Base-by-base conservation (phyloP, 805 yeast species). In the Ogataea kodamae region DNA sequence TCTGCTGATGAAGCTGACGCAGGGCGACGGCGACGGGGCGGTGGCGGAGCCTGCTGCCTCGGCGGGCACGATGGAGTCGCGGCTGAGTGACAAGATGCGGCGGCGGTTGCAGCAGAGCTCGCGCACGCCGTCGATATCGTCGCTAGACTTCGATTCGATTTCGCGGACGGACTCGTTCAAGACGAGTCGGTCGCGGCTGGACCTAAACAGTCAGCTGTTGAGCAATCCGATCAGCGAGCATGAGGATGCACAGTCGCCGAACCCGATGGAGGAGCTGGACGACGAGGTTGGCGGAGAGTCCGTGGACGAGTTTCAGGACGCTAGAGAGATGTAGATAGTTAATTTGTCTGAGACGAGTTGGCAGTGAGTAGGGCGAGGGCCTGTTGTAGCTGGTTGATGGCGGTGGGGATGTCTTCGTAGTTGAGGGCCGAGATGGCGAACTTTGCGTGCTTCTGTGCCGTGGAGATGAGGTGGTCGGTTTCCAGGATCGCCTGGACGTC, bases 351-450 rank as follows among this genome's bases (percentile, higher is more conserved):
- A n/a, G n/a, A n/a, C n/a, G n/a, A 23, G n/a, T 25, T 17, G 35
- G 39, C 57, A 33, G 46, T 52, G 31, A 74, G 49, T 22, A 77
- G 46, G 12, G 64, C 68, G 25, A 81, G 54, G 0, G 87, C 87
- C 16, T 64, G 53, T 11, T 59, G 55, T 28, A 83, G 57, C 51
- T 83, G 86, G 22, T 61, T 63, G 26, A 76, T 74, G 3, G 90
- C 90, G 0, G 90, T 83, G 3, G 55, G 68, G 21, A 74, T 59
- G 48, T 83, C 94, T 42, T 83, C 90, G 53, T 81, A 83, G 51
- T 81, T 81, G 52, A 83, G 64, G 0, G 94, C 92, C 37, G 87
- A 78, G 5, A 81, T 76, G 2, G 88, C 90, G 54, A 78, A 83
- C 52, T 76, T 81, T 19, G 89, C 83, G 40, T 69, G 72, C 46